Evolutionary conservation across 129 eudicot species (phyloP).

Genomic region (Cynara cardunculus): DNA sequence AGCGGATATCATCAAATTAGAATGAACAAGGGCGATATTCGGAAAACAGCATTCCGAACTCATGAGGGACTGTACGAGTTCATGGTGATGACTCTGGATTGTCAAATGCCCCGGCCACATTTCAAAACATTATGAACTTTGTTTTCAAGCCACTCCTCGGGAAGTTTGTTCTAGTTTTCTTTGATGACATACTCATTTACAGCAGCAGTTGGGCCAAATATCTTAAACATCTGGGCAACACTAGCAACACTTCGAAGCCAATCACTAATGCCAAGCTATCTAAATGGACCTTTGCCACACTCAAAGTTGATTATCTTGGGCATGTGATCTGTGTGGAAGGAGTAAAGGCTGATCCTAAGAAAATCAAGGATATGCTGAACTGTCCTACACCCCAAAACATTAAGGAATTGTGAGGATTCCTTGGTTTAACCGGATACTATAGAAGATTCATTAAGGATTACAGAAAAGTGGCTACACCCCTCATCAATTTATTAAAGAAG

Average conservation of each 20-base stretch:
- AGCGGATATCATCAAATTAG: background rate
- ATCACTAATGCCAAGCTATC: too few relatives aligned
- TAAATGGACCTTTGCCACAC: too few relatives aligned
- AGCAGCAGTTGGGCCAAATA: background rate
- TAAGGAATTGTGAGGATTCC: background rate
- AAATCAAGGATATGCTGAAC: background rate
- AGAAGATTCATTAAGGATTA: background rate
- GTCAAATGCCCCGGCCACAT: background rate
- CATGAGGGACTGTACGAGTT: background rate
- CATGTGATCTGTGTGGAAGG: background rate
- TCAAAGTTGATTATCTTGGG: too few relatives aligned
- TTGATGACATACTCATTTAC: background rate
- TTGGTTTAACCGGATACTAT: background rate
- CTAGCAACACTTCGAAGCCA: too few relatives aligned
- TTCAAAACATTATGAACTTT: background rate
- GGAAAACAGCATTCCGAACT: background rate
- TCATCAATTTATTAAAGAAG: background rate
- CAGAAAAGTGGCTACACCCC: background rate
- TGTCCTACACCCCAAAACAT: background rate
- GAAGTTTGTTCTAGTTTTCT: background rate
- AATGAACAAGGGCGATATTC: background rate
- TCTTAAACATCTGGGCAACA: too few relatives aligned
- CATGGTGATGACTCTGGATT: background rate
- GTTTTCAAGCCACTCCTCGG: background rate
- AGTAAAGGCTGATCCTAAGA: background rate